Percentiles rank a stretch among this genome's conserved stretches.
Conservation (phyloP, 1,284 basidiomycete species). For the Ustilago hordei region DNA sequence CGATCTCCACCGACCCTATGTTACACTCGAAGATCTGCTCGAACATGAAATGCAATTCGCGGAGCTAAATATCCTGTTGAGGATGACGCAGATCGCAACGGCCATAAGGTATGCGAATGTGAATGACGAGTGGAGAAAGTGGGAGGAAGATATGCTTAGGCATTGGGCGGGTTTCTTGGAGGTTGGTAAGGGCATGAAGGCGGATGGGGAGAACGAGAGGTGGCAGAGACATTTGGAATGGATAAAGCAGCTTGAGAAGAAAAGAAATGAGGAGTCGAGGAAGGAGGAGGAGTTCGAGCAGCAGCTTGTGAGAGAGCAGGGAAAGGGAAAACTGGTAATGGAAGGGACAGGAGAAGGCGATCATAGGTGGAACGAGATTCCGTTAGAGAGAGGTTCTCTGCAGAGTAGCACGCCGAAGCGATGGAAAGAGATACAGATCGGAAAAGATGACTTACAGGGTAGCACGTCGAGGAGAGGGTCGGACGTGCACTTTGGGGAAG, state of each 20-base stretch:
- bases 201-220: not conserved
- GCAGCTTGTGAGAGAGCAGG: not conserved
- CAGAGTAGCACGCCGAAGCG: too few species aligned
- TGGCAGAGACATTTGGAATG: not conserved
- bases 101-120: conserved; percentile 15
- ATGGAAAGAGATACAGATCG: not conserved
- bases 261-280: not conserved
- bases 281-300: not conserved
- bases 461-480: not conserved
- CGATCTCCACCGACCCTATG: not conserved
- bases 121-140: not conserved
- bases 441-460: not conserved
- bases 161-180: conserved; percentile 10
- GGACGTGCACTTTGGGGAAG: not conserved
- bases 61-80: conserved; percentile 11
- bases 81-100: conserved; percentile 16
- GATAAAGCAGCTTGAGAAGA: not conserved
- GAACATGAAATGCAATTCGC: conserved; percentile 18
- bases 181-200: conserved; percentile 4
- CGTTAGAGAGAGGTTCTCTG: too few species aligned
- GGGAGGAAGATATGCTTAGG: conserved; percentile 17
- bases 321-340: not conserved
- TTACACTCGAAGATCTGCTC: not conserved
- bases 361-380: not conserved
- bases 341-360: not conserved